Conservation (phyloP, 2,329 filamentous ascomycete genomes). For the Colletotrichum godetiae region DNA sequence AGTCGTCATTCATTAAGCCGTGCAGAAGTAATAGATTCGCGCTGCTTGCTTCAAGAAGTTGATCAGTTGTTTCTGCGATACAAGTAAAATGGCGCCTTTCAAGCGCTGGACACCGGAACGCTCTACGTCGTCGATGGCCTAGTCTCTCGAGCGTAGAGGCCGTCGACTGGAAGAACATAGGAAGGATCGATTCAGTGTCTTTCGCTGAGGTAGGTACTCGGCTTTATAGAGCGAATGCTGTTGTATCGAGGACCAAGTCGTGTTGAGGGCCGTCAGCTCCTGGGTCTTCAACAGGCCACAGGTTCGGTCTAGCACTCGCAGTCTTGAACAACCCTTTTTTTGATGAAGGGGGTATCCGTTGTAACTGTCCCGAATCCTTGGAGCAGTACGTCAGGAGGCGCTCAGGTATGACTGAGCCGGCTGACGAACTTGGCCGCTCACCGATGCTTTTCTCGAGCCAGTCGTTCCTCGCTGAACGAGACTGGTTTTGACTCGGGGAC, state of each 20-base stretch:
- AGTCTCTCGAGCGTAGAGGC: not conserved
- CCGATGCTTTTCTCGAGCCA: not conserved
- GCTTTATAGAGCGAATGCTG: not conserved
- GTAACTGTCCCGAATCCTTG: not conserved
- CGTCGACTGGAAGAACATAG: not conserved
- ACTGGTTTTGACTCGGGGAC: not conserved
- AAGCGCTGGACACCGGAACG: not conserved
- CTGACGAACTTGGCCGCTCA: too few relatives aligned
- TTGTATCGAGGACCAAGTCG: not conserved
- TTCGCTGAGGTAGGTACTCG: not conserved
- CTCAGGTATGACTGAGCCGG: not conserved
- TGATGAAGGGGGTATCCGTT: not conserved
- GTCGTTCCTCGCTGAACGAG: not conserved
- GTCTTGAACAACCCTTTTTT: not conserved
- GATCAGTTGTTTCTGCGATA: not conserved
- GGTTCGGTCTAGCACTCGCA: not conserved
- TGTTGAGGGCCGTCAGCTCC: not conserved
- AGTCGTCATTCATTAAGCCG: not conserved
- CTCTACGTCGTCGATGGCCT: not conserved
- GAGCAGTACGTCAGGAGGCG: too few relatives aligned
- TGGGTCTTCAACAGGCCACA: not conserved
- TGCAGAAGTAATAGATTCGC: not conserved
- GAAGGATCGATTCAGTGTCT: not conserved
- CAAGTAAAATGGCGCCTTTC: not conserved
- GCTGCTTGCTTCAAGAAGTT: not conserved